Evolutionary conservation across 768 basidiomycete species (phyloP).

Genomic region (Bullera alba): DNA sequence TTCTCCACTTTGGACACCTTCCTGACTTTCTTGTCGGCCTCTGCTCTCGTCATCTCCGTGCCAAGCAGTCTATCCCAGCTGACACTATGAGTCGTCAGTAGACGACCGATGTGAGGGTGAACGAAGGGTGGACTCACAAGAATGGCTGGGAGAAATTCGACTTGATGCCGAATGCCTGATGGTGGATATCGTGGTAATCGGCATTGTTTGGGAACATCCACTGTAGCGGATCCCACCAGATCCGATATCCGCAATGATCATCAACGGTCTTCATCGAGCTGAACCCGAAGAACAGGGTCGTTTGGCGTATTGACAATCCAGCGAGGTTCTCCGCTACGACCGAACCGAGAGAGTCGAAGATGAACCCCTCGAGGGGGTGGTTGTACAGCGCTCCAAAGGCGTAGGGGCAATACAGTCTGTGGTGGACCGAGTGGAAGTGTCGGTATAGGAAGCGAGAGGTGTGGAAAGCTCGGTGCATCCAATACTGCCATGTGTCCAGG

Average conservation of each 20-base stretch:
- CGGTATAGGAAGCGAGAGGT: slow-evolving; percentile 82
- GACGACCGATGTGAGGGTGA: not conserved
- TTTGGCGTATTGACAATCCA: slow-evolving; percentile 70
- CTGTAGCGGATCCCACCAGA: slow-evolving; percentile 91
- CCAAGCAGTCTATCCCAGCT: slow-evolving; percentile 86
- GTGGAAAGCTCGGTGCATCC: slow-evolving; percentile 88
- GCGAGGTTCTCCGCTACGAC: slow-evolving; percentile 64
- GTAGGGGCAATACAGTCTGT: slow-evolving; percentile 92
- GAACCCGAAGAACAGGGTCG: slow-evolving; percentile 71
- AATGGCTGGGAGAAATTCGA: slow-evolving; percentile 93
- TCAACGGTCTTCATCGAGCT: slow-evolving; percentile 90
- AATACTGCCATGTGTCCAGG: slow-evolving; percentile 98
- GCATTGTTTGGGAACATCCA: slow-evolving; percentile 78
- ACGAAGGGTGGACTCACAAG: slow-evolving; percentile 61
- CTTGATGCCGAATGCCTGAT: slow-evolving; percentile 87
- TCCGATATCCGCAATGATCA: slow-evolving; percentile 83
- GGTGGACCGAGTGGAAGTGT: slow-evolving; percentile 87
- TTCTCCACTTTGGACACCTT: slow-evolving; percentile 17
- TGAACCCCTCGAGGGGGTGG: slow-evolving; percentile 87
- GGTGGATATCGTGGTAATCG: slow-evolving; percentile 97
- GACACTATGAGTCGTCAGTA: slow-evolving; percentile 46
- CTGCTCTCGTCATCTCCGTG: slow-evolving; percentile 55
- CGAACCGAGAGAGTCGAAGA: slow-evolving; percentile 78
- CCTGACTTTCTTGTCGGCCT: slow-evolving; percentile 31
- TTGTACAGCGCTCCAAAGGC: slow-evolving; percentile 97